Percentiles rank a stretch among this genome's conserved stretches.
Evolutionary conservation across 2,329 filamentous ascomycete genomes (phyloP).

Genomic region (Rachicladosporium sp.): DNA sequence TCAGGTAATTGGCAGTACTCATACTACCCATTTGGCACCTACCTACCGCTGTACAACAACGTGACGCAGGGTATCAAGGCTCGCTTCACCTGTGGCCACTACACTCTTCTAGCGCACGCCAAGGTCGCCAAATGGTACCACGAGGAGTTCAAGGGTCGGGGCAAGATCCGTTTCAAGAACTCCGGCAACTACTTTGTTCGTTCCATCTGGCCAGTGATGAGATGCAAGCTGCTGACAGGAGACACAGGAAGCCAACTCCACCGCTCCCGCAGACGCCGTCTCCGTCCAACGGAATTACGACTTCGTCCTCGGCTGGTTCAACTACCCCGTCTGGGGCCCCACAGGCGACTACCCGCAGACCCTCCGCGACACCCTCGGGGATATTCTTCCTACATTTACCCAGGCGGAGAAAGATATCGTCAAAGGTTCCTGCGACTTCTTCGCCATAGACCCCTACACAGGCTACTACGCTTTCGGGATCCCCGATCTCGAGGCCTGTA

Average conservation of each 20-base stretch:
- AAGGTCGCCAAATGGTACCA: slow-evolving; percentile 32
- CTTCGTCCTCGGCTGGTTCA: slow-evolving; percentile 29
- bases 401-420: slow-evolving; percentile 20
- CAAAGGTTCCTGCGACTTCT: slow-evolving; percentile 22
- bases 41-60: slow-evolving; percentile 33
- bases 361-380: slow-evolving; percentile 23
- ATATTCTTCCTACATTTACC: slow-evolving; percentile 22
- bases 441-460: slow-evolving; percentile 25
- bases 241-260: slow-evolving; percentile 18
- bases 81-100: slow-evolving; percentile 21
- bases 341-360: slow-evolving; percentile 30
- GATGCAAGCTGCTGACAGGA: no score
- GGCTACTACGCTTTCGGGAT: slow-evolving; percentile 16
- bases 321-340: neutral
- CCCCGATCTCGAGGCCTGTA: slow-evolving; percentile 25
- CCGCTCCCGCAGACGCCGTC: slow-evolving; percentile 20
- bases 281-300: slow-evolving; percentile 23
- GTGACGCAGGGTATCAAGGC: slow-evolving; percentile 25
- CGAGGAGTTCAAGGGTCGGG: slow-evolving; percentile 27
- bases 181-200: slow-evolving; percentile 26
- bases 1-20: slow-evolving; percentile 27
- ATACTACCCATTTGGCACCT: slow-evolving; percentile 24
- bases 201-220: no score
- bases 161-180: slow-evolving; percentile 27
- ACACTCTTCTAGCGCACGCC: slow-evolving; percentile 27